phyloP scores from a whole-genome alignment of 768 basidiomycete genomes.

The Mycena floridula region DNA sequence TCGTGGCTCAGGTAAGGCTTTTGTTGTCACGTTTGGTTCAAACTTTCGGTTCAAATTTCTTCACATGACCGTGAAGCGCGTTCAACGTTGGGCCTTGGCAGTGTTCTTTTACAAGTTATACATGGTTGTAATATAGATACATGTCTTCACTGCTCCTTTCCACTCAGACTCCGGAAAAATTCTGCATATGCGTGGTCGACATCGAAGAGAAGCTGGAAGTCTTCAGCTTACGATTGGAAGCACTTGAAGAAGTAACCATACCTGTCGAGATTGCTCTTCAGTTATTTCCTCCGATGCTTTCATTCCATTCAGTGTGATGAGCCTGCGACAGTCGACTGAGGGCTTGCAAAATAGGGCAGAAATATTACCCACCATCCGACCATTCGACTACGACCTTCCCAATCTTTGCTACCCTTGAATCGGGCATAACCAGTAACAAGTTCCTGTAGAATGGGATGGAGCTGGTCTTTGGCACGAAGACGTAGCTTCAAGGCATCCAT shows the following conservation, averaged over 20 bases:
- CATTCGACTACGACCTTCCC: conserved; percentile 94
- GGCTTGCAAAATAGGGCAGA: not conserved
- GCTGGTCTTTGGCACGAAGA: conserved; percentile 92
- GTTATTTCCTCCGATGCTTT: conserved; percentile 94
- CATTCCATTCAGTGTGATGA: conserved; percentile 96
- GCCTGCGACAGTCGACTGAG: conserved; percentile 39
- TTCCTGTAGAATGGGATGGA: conserved; percentile 92
- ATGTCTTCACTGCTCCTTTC: too few relatives aligned
- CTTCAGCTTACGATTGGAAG: not conserved
- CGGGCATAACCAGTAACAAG: conserved; percentile 92
- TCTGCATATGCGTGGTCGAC: conserved; percentile 95
- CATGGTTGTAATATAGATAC: too few relatives aligned
- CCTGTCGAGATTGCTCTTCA: conserved; percentile 93
- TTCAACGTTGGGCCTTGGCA: too few relatives aligned
- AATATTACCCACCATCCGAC: conserved; percentile 69
- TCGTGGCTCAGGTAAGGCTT: conserved; percentile 15
- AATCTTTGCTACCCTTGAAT: conserved; percentile 92
- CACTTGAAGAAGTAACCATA: conserved; percentile 20
- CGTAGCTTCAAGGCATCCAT: conserved; percentile 96
- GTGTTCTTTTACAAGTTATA: too few relatives aligned
- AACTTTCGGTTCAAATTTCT: not conserved
- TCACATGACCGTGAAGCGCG: too few relatives aligned
- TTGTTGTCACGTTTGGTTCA: conserved; percentile 2
- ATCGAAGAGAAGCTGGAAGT: conserved; percentile 79
- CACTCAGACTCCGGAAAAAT: conserved; percentile 74